phyloP scores from a whole-genome alignment of 345 rosid species.

The Salix suchowensis region DNA sequence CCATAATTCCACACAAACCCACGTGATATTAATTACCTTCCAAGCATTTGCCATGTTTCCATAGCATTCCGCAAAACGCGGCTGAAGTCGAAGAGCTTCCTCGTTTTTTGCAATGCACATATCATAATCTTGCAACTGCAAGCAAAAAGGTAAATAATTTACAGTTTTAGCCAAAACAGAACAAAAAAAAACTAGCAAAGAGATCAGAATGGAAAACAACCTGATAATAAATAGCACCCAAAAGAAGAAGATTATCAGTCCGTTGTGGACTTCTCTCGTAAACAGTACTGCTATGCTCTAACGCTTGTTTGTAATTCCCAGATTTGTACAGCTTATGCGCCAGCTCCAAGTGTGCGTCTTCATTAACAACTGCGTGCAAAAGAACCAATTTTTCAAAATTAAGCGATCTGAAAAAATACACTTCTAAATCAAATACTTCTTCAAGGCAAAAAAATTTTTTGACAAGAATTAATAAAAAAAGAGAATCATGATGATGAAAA shows the following conservation, averaged over 20 bases:
- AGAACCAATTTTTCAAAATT: background rate
- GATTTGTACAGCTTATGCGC: constrained; percentile 85
- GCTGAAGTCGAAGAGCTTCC: constrained; percentile 90
- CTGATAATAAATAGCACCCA: constrained; percentile 97
- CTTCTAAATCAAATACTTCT: background rate
- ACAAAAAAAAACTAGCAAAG: background rate
- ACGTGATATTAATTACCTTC: constrained; percentile 52
- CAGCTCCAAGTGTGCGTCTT: constrained; percentile 59
- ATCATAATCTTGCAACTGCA: constrained; percentile 89
- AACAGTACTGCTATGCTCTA: constrained; percentile 72
- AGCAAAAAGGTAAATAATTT: background rate
- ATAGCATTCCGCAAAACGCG: constrained; percentile 95
- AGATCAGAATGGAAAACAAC: constrained; percentile 26
- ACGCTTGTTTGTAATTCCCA: constrained; percentile 74
- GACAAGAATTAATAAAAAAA: background rate
- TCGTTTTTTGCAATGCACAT: constrained; percentile 92
- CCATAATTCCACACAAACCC: background rate
- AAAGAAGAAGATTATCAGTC: constrained; percentile 89
- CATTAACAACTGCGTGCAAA: constrained; percentile 32
- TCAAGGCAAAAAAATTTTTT: background rate
- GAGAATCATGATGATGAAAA: background rate
- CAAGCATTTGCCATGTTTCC: constrained; percentile 99
- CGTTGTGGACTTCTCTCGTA: constrained; percentile 71
- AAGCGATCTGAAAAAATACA: constrained; percentile 7
- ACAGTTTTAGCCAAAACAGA: background rate